Percentiles rank a stretch among this genome's conserved stretches.
Conservation (phyloP, 345 rosid species). For the Salix dunnii region DNA sequence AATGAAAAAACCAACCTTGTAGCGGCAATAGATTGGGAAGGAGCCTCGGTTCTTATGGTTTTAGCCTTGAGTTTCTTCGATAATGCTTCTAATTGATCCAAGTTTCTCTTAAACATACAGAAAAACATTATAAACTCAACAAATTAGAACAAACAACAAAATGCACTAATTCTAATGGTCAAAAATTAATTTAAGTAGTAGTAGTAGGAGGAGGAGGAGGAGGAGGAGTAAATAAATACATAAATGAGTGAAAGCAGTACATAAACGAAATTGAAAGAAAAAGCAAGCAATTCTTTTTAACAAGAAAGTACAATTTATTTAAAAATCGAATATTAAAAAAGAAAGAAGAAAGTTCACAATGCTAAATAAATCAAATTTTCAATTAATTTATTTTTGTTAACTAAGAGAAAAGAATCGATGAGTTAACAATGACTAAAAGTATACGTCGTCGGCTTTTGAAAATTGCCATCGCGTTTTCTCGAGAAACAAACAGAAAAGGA, state of each 20-base stretch:
- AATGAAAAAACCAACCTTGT: slow-evolving; percentile 53
- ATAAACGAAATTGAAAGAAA: neutral
- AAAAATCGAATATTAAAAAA: neutral
- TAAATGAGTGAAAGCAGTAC: neutral
- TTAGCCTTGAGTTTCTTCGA: slow-evolving; percentile 96
- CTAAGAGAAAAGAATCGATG: neutral
- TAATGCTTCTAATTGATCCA: slow-evolving; percentile 88
- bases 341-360: neutral
- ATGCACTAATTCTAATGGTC: neutral
- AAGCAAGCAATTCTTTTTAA: neutral
- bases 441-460: neutral
- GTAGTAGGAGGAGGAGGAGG: too few relatives aligned
- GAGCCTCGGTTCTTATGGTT: slow-evolving; percentile 78
- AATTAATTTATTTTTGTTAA: neutral
- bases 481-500: slow-evolving; percentile 3
- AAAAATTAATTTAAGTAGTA: neutral
- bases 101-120: slow-evolving; percentile 62
- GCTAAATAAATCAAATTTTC: neutral
- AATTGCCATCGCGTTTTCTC: neutral
- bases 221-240: too few relatives aligned
- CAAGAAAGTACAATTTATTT: neutral
- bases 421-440: neutral
- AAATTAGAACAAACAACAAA: slow-evolving; percentile 14
- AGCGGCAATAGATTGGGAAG: slow-evolving; percentile 93
- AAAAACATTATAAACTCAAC: slow-evolving; percentile 12